Evolutionary conservation across 306 rosid genomes (phyloP).

Genomic region (Mimosa pudica): DNA sequence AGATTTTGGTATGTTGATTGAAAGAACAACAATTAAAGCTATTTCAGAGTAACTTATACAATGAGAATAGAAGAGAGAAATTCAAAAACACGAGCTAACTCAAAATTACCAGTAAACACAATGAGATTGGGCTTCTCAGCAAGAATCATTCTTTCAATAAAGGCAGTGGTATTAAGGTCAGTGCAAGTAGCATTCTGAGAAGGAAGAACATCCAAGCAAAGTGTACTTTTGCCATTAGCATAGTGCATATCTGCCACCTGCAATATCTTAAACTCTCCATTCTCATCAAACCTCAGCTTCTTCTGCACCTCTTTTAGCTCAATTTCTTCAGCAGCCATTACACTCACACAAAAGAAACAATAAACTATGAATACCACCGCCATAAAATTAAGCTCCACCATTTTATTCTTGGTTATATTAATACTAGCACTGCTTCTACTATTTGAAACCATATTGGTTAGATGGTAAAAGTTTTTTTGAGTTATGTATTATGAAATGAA

Average conservation of each 20-base stretch:
- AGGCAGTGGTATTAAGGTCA: slow-evolving; percentile 76
- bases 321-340: slow-evolving; percentile 32
- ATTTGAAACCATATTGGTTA: neutral
- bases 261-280: slow-evolving; percentile 76
- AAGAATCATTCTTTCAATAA: slow-evolving; percentile 59
- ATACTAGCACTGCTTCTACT: neutral
- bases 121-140: slow-evolving; percentile 81
- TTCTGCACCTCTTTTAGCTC: slow-evolving; percentile 5
- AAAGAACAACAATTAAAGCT: neutral
- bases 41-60: neutral
- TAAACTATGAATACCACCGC: slow-evolving; percentile 2
- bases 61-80: neutral
- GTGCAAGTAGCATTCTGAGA: slow-evolving; percentile 56
- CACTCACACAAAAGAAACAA: slow-evolving; percentile 20
- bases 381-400: slow-evolving; percentile 10
- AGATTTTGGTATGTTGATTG: neutral
- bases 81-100: neutral
- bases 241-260: slow-evolving; percentile 92
- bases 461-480: neutral
- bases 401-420: neutral
- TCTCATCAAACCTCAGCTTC: slow-evolving; percentile 54
- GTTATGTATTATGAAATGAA: neutral
- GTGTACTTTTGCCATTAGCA: slow-evolving; percentile 60
- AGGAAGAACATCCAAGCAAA: slow-evolving; percentile 57
- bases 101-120: slow-evolving; percentile 66